Base-by-base conservation (phyloP, 2,329 filamentous ascomycete species). In the Bimuria novae-zelandiae region DNA sequence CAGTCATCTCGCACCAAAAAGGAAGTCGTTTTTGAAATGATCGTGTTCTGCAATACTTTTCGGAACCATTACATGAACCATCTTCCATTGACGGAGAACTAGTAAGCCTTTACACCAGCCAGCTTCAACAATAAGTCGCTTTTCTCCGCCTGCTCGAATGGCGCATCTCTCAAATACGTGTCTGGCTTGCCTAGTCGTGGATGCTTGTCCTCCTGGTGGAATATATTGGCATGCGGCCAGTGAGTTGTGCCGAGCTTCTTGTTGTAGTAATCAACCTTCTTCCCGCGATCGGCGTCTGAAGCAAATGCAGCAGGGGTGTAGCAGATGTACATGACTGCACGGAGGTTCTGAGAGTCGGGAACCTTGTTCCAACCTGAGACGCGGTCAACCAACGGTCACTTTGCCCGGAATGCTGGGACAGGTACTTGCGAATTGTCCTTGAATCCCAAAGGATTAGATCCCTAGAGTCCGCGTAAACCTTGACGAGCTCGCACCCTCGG, bases 401-500 rank as follows among this genome's bases (percentile, higher is more conserved):
- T 32, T 61, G 48, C n/a, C n/a, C 7, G 57, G 57, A 23, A 56
- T 52, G 12, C 49, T 51, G 1, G 57, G 57, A 32, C 32, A 32
- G 16, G 16, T 4, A 19, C 23, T 19, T 19, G 60, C 63, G 22
- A 50, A 43, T 43, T 2, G 41, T 32, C 4, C 41, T 23, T 23
- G 41, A 43, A 19, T 43, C 41, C 41, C 41, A 43, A 14, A 43
- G 25, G 12, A 43, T 43, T 2, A 43, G 27, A 19, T 43, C 41
- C 1, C 41, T 27, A 8, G 41, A 27, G 2, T 43, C 41, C 3
- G 41, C 41, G 16, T 16, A 32, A 1, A 43, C 41, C 14, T 43
- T 43, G 41, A 30, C 14, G 7, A 21, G n/a, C 16, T 30, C 17
- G 25, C 41, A 43, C 4, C 35, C 44, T 21, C 76, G 89, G 94